Conservation (phyloP, 176 grass and related monocot species). For the Avena eriantha region DNA sequence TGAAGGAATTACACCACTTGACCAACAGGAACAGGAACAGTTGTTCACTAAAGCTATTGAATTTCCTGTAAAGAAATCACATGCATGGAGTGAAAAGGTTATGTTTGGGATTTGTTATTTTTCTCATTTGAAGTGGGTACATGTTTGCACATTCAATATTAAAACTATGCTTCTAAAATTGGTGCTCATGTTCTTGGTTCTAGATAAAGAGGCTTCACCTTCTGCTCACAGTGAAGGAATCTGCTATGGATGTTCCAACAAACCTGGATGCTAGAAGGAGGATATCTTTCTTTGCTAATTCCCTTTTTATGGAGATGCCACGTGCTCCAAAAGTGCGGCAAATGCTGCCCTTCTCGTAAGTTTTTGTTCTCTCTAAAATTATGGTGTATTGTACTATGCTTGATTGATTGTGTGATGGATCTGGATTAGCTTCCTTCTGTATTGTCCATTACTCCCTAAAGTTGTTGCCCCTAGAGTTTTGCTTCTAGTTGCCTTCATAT, state of each 20-base stretch:
- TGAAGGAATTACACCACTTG: constrained; percentile 66
- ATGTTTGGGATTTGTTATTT: constrained; percentile 34
- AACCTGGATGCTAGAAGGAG: constrained; percentile 94
- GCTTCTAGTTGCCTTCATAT: constrained; percentile 3
- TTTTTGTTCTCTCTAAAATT: constrained; percentile 38
- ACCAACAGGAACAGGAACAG: constrained; percentile 67
- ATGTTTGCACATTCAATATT: constrained; percentile 7
- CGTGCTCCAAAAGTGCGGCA: constrained; percentile 85
- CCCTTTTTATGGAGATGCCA: constrained; percentile 98
- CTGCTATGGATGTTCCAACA: constrained; percentile 96
- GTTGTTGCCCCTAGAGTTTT: constrained; percentile 12
- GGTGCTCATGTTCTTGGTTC: constrained; percentile 29
- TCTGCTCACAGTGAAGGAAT: constrained; percentile 90
- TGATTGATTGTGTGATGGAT: constrained; percentile 16
- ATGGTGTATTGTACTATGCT: constrained; percentile 23
- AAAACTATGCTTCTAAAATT: constrained; percentile 11
- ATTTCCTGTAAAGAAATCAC: constrained; percentile 75
- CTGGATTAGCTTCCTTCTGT: constrained; percentile 29
- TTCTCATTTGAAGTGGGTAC: neutral
- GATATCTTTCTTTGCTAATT: constrained; percentile 94
- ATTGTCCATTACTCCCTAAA: constrained; percentile 1
- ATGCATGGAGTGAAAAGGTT: constrained; percentile 96
- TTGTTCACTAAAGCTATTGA: constrained; percentile 71
- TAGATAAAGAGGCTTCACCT: constrained; percentile 94
- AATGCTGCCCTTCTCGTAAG: constrained; percentile 97